A percentile compares a stretch with the other conserved stretches of the same genome.
phyloP scores from a whole-genome alignment of 805 yeast genomes.

The Sugiyamaella valdiviana region DNA sequence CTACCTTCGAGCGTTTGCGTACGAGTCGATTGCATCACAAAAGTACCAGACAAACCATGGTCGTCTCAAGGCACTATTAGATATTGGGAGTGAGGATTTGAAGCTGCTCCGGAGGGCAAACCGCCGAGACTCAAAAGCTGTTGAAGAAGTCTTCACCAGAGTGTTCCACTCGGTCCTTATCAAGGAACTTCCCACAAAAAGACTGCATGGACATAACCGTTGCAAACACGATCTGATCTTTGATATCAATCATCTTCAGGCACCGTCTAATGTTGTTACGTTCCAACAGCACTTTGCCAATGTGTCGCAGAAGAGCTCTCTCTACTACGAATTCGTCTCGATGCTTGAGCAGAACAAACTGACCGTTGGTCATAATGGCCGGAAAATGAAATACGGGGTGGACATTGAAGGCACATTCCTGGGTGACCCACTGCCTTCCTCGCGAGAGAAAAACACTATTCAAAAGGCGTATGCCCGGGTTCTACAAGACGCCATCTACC shows the following conservation, averaged over 20 bases:
- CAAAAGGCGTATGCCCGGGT: constrained; percentile 10
- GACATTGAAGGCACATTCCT: constrained; percentile 14
- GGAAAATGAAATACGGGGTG: constrained; percentile 18
- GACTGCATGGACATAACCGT: constrained; percentile 3
- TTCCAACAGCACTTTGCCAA: constrained; percentile 13
- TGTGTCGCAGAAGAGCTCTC: neutral
- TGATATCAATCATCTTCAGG: constrained; percentile 17
- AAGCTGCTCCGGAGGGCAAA: constrained; percentile 12
- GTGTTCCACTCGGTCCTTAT: constrained; percentile 12
- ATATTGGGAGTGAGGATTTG: constrained; percentile 13
- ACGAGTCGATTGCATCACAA: constrained; percentile 18
- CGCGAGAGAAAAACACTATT: constrained; percentile 13
- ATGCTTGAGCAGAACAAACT: constrained; percentile 10
- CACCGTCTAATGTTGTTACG: constrained; percentile 14
- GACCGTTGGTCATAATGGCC: constrained; percentile 15
- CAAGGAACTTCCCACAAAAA: constrained; percentile 17
- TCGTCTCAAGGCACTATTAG: constrained; percentile 14
- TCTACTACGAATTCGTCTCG: constrained; percentile 15
- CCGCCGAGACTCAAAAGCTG: constrained; percentile 6
- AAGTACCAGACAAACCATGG: constrained; percentile 18
- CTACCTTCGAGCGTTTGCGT: constrained; percentile 9
- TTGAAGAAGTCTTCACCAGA: constrained; percentile 12
- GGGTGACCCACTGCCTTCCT: constrained; percentile 16
- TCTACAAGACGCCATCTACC: constrained; percentile 11
- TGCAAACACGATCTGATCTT: constrained; percentile 10